Base-by-base conservation (phyloP, 2,329 filamentous ascomycete species). In the Beauveria caledonica region DNA sequence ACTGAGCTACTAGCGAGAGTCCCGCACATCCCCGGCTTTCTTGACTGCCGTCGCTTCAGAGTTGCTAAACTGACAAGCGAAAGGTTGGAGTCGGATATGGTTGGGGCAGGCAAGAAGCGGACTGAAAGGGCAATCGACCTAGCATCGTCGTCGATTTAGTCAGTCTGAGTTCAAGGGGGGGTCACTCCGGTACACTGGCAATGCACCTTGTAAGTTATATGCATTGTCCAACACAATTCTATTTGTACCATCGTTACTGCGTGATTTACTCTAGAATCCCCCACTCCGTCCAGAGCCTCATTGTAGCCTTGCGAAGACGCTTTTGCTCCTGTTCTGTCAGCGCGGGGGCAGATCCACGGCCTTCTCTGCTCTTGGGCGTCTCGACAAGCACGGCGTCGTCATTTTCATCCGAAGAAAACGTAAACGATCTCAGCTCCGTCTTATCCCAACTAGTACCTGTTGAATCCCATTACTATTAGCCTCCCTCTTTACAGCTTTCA, bases 381-480 rank as follows among this genome's bases (percentile, higher is more conserved):
- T 59, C 57, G 15, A 52, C 25, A 8, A 59, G 36, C 1, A n/a
- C 17, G 10, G 39, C 23, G 8, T 39, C 33, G 13, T 72, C 70
- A 56, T 77, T 76, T 2, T 67, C 69, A 23, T 73, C 68, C 33
- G 80, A 76, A 15, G 69, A 75, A 68, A 88, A 87, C 42, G 74
- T 71, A 69, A 83, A 89, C 7, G 80, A 81, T 57, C 86, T 81
- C 68, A 76, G 84, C 72, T 90, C 87, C 21, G 84, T 83, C 68
- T 90, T 89, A 3, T 70, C 68, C 87, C 87, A 89, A 5, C 82
- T 85, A 9, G 86, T 89, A 40, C 84, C 83, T 83, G 46, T 25
- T 23, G 5, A n/a, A 2, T 10, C 19, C 17, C n/a, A 45, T 10
- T 5, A 23, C 19, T n/a, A 33, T 33, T 13, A 33, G 29, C 4